A percentile compares a stretch with the other conserved stretches of the same genome.
Conservation (phyloP, 257 asterid species). For the Asclepias syriaca region DNA sequence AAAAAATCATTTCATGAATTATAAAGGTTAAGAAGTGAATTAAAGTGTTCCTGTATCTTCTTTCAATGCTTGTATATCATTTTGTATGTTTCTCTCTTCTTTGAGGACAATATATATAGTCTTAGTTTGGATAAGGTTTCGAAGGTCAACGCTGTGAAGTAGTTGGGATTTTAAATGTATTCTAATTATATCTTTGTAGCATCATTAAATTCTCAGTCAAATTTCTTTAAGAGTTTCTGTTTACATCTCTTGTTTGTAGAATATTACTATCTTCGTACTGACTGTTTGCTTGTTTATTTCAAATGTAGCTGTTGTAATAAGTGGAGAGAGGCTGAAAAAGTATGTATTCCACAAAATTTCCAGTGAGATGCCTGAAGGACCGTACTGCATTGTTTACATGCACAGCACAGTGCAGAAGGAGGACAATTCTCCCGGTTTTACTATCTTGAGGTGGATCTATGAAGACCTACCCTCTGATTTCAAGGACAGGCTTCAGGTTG, state of each 20-base stretch:
- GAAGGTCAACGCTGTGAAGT: not conserved
- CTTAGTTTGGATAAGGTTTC: not conserved
- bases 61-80: too few species aligned
- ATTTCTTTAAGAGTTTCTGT: not conserved
- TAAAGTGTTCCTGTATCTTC: not conserved
- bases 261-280: not conserved
- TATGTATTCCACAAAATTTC: conserved; percentile 62
- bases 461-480: conserved; percentile 68
- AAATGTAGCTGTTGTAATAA: conserved; percentile 55
- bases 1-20: not conserved
- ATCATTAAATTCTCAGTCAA: not conserved
- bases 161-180: not conserved
- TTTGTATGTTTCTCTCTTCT: not conserved
- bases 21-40: not conserved
- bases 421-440: conserved; percentile 85
- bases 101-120: not conserved
- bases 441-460: conserved; percentile 86
- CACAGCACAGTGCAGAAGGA: conserved; percentile 78
- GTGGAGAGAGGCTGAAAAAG: conserved; percentile 77
- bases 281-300: not conserved
- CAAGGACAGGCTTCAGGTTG: conserved; percentile 78
- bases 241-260: not conserved
- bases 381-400: conserved; percentile 84
- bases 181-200: not conserved
- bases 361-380: conserved; percentile 63